phyloP scores from a whole-genome alignment of 78 protist species.

The Dictyostelium brefeldianum region DNA sequence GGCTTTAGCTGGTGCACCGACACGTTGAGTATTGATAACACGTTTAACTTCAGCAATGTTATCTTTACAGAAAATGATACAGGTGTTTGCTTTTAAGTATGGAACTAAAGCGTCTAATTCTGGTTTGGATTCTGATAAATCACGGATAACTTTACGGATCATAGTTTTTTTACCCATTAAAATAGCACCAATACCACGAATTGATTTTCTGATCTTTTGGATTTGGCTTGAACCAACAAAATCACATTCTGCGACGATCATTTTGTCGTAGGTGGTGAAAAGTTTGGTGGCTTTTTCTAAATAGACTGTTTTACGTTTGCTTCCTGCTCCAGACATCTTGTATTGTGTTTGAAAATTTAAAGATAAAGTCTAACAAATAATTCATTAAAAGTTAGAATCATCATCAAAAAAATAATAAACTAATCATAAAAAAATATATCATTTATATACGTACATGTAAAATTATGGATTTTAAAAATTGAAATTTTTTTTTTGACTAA shows the following conservation, averaged over 20 bases:
- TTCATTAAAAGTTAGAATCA: too few species aligned
- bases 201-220: slow-evolving; percentile 93
- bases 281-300: slow-evolving; percentile 73
- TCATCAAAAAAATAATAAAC: too few species aligned
- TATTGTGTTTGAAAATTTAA: slow-evolving; percentile 62
- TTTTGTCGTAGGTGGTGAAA: slow-evolving; percentile 77
- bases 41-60: slow-evolving; percentile 87
- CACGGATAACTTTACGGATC: slow-evolving; percentile 92
- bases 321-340: slow-evolving; percentile 82
- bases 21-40: slow-evolving; percentile 69
- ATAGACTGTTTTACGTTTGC: slow-evolving; percentile 81
- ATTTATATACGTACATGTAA: too few species aligned
- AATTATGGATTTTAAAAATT: too few species aligned
- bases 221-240: slow-evolving; percentile 98
- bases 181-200: slow-evolving; percentile 97
- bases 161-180: slow-evolving; percentile 99
- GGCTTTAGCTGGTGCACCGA: slow-evolving; percentile 98
- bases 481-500: too few species aligned
- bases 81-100: slow-evolving; percentile 93
- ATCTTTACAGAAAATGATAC: slow-evolving; percentile 97
- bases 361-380: slow-evolving; percentile 51
- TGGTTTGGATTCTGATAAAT: slow-evolving; percentile 76
- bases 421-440: too few species aligned
- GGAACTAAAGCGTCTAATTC: slow-evolving; percentile 85
- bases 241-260: slow-evolving; percentile 96